Conservation (phyloP, 331 rosid genomes). For the Saraca asoca region DNA sequence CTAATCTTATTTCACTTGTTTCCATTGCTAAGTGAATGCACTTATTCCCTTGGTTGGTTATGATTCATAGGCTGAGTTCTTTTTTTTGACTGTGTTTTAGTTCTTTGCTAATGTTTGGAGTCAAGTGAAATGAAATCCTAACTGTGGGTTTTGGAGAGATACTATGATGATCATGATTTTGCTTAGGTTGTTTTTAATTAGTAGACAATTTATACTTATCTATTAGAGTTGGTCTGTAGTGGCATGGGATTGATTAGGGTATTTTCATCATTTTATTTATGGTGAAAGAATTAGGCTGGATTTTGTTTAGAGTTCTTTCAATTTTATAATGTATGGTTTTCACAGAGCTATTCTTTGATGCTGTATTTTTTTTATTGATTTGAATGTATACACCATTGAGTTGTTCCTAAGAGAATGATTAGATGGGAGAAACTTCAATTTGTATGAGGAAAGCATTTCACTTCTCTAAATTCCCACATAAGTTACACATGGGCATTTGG, state of each 20-base stretch:
- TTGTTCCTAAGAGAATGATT: slow-evolving; percentile 18
- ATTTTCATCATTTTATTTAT: slow-evolving; percentile 19
- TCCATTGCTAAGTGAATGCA: neutral
- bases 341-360: neutral
- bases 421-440: neutral
- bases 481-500: neutral
- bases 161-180: neutral
- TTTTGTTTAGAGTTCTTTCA: slow-evolving; percentile 2
- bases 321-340: neutral
- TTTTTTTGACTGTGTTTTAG: slow-evolving; percentile 2
- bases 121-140: neutral
- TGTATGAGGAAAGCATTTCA: slow-evolving; percentile 8
- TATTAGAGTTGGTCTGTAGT: neutral
- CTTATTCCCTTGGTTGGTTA: neutral
- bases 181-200: neutral
- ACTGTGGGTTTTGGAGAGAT: neutral
- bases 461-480: neutral
- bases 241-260: neutral
- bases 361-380: slow-evolving; percentile 6
- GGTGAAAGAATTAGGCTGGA: slow-evolving; percentile 7
- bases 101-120: neutral
- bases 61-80: neutral
- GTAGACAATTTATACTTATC: neutral
- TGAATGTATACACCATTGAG: neutral
- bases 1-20: neutral